A percentile compares a stretch with the other conserved stretches of the same genome.
Conservation (phyloP, 768 basidiomycete genomes). For the Kwoniella sp. region DNA sequence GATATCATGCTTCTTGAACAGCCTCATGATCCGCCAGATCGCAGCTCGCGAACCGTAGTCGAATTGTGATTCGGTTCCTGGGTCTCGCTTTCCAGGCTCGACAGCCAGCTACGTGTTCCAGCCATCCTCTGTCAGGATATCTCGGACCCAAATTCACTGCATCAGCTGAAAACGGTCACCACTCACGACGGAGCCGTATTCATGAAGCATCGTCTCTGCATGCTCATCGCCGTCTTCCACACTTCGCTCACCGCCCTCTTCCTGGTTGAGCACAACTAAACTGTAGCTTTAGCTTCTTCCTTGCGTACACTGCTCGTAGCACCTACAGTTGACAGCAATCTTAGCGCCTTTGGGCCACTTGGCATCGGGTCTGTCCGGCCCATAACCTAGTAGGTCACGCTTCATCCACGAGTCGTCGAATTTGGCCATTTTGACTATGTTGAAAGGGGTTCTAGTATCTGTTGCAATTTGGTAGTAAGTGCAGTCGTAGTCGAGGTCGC, state of each 20-base stretch:
- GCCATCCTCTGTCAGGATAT: too few species aligned
- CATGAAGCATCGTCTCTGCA: slow-evolving; percentile 35
- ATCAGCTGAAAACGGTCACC: too few species aligned
- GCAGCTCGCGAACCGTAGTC: slow-evolving; percentile 50
- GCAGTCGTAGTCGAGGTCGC: too few species aligned
- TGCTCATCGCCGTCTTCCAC: slow-evolving; percentile 32
- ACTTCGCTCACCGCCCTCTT: slow-evolving; percentile 36
- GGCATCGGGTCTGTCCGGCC: slow-evolving; percentile 34
- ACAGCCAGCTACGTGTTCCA: slow-evolving; percentile 14
- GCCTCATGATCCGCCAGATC: slow-evolving; percentile 46
- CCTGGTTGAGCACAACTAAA: slow-evolving; percentile 26
- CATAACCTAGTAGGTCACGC: slow-evolving; percentile 39
- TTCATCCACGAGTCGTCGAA: slow-evolving; percentile 31
- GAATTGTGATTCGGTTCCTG: slow-evolving; percentile 37
- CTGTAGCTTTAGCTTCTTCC: neutral
- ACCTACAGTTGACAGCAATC: slow-evolving; percentile 41
- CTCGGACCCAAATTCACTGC: too few species aligned
- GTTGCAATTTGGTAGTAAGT: too few species aligned
- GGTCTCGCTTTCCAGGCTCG: slow-evolving; percentile 30
- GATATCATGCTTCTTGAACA: slow-evolving; percentile 46
- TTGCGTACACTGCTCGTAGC: neutral
- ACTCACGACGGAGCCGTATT: slow-evolving; percentile 27
- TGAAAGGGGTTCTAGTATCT: neutral
- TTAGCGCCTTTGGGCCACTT: slow-evolving; percentile 44
- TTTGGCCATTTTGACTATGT: slow-evolving; percentile 1